These are phyloP conservation scores for Pinus tabuliformis DNA, from an alignment of 75 land plant genomes.

Conservation along the genomic window DNA sequence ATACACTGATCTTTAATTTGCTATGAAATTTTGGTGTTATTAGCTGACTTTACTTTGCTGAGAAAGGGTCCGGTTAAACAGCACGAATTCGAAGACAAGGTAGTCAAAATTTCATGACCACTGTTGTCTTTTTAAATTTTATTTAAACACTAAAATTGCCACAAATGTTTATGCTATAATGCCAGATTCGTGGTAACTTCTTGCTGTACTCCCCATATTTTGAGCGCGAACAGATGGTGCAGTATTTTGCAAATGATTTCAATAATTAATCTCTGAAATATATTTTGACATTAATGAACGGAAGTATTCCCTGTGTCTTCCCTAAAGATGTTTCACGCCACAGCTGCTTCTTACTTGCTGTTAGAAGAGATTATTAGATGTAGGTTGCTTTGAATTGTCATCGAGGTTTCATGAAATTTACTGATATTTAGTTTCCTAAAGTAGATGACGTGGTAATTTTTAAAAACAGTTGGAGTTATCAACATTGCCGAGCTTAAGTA, in stretches of 20 bases:
- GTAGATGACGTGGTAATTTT: too few relatives aligned
- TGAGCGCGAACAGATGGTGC: too few relatives aligned
- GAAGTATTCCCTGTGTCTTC: too few relatives aligned
- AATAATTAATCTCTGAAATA: background rate
- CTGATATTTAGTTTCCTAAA: too few relatives aligned
- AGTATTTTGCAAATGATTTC: background rate
- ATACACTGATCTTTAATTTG: too few relatives aligned
- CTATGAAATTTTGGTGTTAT: background rate
- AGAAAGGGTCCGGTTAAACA: conserved; percentile 53
- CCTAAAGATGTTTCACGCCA: too few relatives aligned
- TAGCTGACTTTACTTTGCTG: conserved; percentile 72
- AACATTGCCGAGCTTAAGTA: too few relatives aligned
- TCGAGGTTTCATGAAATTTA: too few relatives aligned
- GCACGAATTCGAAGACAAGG: conserved; percentile 76
- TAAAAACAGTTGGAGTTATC: too few relatives aligned
- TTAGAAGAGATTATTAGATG: too few relatives aligned
- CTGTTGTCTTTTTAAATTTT: conserved; percentile 3
- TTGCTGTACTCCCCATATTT: background rate
- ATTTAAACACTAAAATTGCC: background rate
- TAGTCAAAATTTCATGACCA: background rate
- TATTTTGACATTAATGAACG: background rate
- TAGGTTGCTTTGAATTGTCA: too few relatives aligned
- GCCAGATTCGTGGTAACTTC: background rate
- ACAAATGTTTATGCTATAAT: background rate
- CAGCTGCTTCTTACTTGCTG: too few relatives aligned